A percentile compares a stretch with the other conserved stretches of the same genome.
These are phyloP conservation scores for Mucor velutinosus DNA, from an alignment of 371 early-diverging fungal genomes.

Conservation along the genomic window DNA sequence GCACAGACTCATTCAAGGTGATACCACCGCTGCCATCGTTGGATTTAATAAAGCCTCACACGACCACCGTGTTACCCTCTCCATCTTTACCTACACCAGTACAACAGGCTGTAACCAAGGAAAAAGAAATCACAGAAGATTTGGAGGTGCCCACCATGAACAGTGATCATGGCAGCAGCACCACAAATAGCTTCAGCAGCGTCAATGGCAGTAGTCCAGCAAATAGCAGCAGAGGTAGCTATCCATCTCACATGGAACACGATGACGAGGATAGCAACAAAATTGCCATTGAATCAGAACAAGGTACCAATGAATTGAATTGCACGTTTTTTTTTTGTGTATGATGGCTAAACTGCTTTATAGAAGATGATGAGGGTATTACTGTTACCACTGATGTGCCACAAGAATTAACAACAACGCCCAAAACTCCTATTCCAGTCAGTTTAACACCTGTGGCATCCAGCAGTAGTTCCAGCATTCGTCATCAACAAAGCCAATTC, in stretches of 20 bases:
- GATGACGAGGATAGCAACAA: neutral
- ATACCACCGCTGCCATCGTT: slow-evolving; percentile 19
- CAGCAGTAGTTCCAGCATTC: slow-evolving; percentile 4
- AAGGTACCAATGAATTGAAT: neutral
- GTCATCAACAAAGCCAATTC: neutral
- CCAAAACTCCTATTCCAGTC: neutral
- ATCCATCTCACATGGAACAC: neutral
- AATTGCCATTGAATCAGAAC: neutral
- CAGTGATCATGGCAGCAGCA: slow-evolving; percentile 8
- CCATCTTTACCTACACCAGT: neutral
- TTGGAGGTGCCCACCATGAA: neutral
- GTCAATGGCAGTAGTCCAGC: neutral
- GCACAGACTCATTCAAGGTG: slow-evolving; percentile 4
- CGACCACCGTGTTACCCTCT: neutral
- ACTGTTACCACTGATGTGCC: neutral
- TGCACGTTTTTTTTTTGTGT: neutral
- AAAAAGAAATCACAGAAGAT: neutral
- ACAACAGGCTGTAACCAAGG: neutral
- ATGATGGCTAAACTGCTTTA: neutral
- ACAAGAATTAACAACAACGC: neutral
- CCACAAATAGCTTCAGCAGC: slow-evolving; percentile 1
- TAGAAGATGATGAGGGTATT: neutral
- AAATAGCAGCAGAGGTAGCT: neutral
- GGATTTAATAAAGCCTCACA: slow-evolving; percentile 12
- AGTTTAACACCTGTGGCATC: slow-evolving; percentile 1